Percentiles rank a stretch among this genome's conserved stretches.
Evolutionary conservation across 2,329 filamentous ascomycete species (phyloP).

Genomic region (Catunica adiposa): DNA sequence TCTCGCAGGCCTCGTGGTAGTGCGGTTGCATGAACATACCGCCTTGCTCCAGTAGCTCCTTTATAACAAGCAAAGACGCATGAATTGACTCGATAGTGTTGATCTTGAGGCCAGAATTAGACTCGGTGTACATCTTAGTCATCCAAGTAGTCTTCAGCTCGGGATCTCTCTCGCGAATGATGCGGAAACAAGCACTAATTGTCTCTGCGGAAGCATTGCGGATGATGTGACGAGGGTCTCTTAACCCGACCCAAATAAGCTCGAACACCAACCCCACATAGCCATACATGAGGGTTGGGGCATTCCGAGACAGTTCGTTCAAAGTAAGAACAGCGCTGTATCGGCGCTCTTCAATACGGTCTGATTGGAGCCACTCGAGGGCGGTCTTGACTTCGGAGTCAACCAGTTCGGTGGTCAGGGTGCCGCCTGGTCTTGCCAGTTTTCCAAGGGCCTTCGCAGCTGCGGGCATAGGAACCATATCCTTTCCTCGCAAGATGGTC

Average conservation of each 20-base stretch:
- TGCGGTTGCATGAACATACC: conserved; percentile 98
- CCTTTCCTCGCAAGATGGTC: conserved; percentile 74
- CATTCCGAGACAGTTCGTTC: conserved; percentile 78
- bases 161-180: conserved; percentile 83
- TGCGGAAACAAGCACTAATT: conserved; percentile 87
- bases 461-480: conserved; percentile 76
- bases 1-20: conserved; percentile 84
- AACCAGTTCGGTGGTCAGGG: conserved; percentile 85
- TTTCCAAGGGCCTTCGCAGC: conserved; percentile 81
- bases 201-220: conserved; percentile 83
- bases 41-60: conserved; percentile 82
- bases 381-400: conserved; percentile 95
- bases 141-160: conserved; percentile 80
- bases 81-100: conserved; percentile 79
- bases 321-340: conserved; percentile 88
- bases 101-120: conserved; percentile 60
- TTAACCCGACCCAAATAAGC: conserved; percentile 85
- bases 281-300: conserved; percentile 85
- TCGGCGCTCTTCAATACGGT: conserved; percentile 79
- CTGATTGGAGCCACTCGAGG: conserved; percentile 90
- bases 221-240: conserved; percentile 81
- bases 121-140: conserved; percentile 75
- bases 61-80: conserved; percentile 82
- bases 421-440: conserved; percentile 80
- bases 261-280: conserved; percentile 94